Percentiles rank a stretch among this genome's conserved stretches.
These are phyloP conservation scores for Candida tallmaniae DNA, from an alignment of 805 yeast genomes.

Conservation along the genomic window DNA sequence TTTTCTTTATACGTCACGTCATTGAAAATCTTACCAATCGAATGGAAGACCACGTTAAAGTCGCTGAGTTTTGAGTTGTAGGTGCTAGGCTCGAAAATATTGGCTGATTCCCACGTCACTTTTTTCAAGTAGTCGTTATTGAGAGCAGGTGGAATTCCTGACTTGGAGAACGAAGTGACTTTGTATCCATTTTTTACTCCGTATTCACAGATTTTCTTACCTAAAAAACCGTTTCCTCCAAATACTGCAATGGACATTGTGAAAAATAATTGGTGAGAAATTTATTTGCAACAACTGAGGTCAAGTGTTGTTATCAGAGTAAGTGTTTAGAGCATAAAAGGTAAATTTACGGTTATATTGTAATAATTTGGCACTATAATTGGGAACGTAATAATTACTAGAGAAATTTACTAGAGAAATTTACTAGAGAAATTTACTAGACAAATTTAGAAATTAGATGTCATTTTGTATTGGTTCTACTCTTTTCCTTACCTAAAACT, in stretches of 20 bases:
- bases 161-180: slow-evolving; percentile 66
- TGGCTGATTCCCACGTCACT: slow-evolving; percentile 64
- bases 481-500: no score
- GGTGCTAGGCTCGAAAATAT: slow-evolving; percentile 60
- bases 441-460: no score
- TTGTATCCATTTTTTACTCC: slow-evolving; percentile 59
- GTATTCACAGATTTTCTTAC: slow-evolving; percentile 61
- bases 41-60: slow-evolving; percentile 71
- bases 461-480: no score
- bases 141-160: slow-evolving; percentile 43
- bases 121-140: slow-evolving; percentile 50
- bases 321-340: no score
- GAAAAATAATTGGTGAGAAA: no score
- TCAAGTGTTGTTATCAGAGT: no score
- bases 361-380: no score
- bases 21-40: slow-evolving; percentile 74
- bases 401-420: no score
- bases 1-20: slow-evolving; percentile 61
- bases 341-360: no score
- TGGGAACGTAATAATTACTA: no score
- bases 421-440: no score
- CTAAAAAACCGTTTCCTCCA: slow-evolving; percentile 87
- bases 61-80: slow-evolving; percentile 45
- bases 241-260: slow-evolving; percentile 51
- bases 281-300: no score